Evolutionary conservation across 768 basidiomycete genomes (phyloP), one percentile per base, ranked within the genome.

Genomic region (Neoboletus magnificus): DNA sequence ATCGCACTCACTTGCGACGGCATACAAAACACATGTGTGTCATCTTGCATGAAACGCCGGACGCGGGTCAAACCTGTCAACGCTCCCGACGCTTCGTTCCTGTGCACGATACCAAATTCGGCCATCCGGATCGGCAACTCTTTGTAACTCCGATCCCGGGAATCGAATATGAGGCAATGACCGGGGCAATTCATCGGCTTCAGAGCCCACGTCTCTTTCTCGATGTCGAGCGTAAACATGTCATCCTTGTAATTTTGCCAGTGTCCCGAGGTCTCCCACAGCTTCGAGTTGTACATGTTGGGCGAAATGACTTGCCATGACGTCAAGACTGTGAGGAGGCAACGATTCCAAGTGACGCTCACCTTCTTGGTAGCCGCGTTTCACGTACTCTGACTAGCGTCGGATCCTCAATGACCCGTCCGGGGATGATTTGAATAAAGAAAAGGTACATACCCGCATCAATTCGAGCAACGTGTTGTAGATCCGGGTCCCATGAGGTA

Each of bases 111-210:
- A 62, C 97, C 97, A 66, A 99, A 99, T 69, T 99, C 97, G 6
- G 96, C 96, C 89, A 98, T 93, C 27, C 97, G 86, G 61, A 99
- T 86, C 9, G 97, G 97, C 15, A 98, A 80, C 72, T 99, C 97
- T 70, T 87, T 90, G 77, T 98, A 98, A 57, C 85, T 88, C 59
- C 97, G 85, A 71, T 97, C 95, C 55, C 91, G 82, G 25, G 91
- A 89, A 73, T 93, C 96, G 67, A 98, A 99, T 63, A 99, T 91
- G 48, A 98, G 73, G 72, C 91, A 94, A 71, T 98, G 97, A 6
- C 95, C 95, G 0, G 91, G 97, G 76, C 97, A 98, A 73, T 99
- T 99, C 97, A 99, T 99, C 20, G 97, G 97, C 75, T 98, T 97
- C 56, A 98, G 79, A 0, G 82, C 96, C 84, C 93, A 99, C 67